Conservation (phyloP, 1,284 basidiomycete genomes). For the Rhodotorula sp. region DNA sequence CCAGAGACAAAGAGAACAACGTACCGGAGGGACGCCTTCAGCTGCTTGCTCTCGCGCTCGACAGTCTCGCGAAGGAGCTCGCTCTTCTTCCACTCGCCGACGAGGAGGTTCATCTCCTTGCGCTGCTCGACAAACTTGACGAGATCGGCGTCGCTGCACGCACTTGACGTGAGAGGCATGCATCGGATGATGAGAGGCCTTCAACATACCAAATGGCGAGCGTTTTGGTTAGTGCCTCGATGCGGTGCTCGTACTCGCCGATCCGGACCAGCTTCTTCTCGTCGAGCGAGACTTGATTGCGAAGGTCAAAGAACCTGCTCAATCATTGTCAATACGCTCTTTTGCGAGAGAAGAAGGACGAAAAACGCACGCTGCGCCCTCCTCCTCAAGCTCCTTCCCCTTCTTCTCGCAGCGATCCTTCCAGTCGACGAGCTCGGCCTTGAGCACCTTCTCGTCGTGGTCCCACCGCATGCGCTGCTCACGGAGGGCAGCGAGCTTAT, state of each 20-base stretch:
- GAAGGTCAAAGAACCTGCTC: conserved; percentile 49
- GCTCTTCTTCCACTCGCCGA: conserved; percentile 32
- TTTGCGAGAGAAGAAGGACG: neutral
- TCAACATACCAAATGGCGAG: conserved; percentile 69
- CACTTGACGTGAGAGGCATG: accelerated
- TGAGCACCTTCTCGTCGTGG: conserved; percentile 62
- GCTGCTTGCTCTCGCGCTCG: conserved; percentile 19
- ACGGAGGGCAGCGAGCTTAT: conserved; percentile 66
- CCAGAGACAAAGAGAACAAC: neutral
- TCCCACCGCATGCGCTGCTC: conserved; percentile 70
- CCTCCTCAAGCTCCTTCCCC: conserved; percentile 64
- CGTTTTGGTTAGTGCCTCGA: conserved; percentile 68
- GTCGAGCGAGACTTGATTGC: conserved; percentile 40
- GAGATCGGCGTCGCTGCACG: conserved; percentile 68
- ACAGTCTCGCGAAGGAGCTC: conserved; percentile 30
- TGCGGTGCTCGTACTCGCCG: conserved; percentile 49
- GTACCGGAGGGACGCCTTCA: conserved; percentile 20
- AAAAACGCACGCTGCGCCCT: conserved; percentile 53
- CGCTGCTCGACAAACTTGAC: conserved; percentile 66
- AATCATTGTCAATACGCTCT: neutral
- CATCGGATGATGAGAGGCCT: neutral
- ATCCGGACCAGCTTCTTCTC: conserved; percentile 28
- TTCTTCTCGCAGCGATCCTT: conserved; percentile 67
- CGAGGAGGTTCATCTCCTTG: conserved; percentile 48
- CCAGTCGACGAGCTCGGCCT: conserved; percentile 65